Evolutionary conservation across 805 yeast species (phyloP).

Genomic region (Starmerella scarabaei): DNA sequence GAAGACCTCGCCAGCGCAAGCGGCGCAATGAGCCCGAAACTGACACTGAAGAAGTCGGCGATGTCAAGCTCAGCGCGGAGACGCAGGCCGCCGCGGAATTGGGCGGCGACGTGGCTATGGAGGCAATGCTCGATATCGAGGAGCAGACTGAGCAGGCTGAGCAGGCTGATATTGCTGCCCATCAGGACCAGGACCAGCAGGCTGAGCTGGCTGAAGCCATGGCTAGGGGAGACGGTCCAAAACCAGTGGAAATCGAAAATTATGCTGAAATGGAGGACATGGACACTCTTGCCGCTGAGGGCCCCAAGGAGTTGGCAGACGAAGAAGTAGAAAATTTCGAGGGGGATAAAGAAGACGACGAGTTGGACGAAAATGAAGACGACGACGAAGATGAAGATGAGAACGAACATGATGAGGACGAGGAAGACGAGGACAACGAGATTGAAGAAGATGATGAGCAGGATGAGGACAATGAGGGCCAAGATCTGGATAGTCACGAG

Average conservation of each 20-base stretch:
- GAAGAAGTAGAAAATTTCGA: neutral
- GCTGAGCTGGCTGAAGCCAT: too few relatives aligned
- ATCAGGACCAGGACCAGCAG: too few relatives aligned
- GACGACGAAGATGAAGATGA: slow-evolving; percentile 1
- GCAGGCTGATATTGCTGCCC: neutral
- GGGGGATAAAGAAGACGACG: neutral
- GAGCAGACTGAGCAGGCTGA: neutral
- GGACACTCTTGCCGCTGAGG: neutral
- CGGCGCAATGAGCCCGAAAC: neutral
- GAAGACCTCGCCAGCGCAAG: too few relatives aligned
- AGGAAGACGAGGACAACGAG: neutral
- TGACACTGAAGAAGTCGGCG: neutral
- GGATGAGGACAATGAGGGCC: too few relatives aligned
- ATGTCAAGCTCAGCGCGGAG: too few relatives aligned
- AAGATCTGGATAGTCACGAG: too few relatives aligned
- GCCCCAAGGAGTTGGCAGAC: neutral
- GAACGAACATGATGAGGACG: neutral
- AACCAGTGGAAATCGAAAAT: neutral
- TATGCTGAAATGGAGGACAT: neutral
- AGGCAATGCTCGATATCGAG: neutral
- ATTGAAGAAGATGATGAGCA: neutral
- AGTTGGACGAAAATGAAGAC: neutral
- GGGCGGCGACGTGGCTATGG: neutral
- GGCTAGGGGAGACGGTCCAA: neutral
- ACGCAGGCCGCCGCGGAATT: too few relatives aligned